Evolutionary conservation across 352 stramenopile species (phyloP).

Genomic region (Lagenidium giganteum): DNA sequence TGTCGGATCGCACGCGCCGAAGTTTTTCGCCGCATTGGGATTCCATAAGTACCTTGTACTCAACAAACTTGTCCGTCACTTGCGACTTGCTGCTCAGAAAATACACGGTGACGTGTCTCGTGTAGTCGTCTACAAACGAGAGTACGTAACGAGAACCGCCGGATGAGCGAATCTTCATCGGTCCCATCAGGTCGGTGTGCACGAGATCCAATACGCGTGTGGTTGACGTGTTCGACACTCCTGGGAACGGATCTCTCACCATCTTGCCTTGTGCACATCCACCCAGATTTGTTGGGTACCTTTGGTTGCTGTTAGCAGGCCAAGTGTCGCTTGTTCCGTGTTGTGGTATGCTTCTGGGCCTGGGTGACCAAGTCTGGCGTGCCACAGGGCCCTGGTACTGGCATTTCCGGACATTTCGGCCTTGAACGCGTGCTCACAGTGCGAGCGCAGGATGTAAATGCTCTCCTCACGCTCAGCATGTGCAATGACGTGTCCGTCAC

Average conservation of each 20-base stretch:
- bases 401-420: not conserved
- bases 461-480: not conserved
- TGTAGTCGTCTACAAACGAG: conserved; percentile 14
- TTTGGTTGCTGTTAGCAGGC: not conserved
- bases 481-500: not conserved
- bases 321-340: too few relatives aligned
- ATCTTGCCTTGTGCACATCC: conserved; percentile 10
- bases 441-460: too few relatives aligned
- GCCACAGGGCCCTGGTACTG: conserved; percentile 2
- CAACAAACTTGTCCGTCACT: conserved; percentile 6
- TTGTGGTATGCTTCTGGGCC: too few relatives aligned
- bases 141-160: conserved; percentile 2
- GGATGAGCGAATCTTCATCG: not conserved
- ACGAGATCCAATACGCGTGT: conserved; percentile 7
- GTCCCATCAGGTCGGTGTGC: conserved; percentile 12
- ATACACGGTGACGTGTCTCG: not conserved
- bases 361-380: conserved; percentile 6
- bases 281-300: not conserved
- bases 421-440: not conserved
- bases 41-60: conserved; percentile 10
- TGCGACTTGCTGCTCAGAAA: conserved; percentile 14
- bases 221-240: not conserved
- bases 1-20: too few relatives aligned
- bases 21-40: not conserved
- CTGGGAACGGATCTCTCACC: not conserved